phyloP scores from a whole-genome alignment of 495 filamentous ascomycete genomes.

The Neurospora sp. region DNA sequence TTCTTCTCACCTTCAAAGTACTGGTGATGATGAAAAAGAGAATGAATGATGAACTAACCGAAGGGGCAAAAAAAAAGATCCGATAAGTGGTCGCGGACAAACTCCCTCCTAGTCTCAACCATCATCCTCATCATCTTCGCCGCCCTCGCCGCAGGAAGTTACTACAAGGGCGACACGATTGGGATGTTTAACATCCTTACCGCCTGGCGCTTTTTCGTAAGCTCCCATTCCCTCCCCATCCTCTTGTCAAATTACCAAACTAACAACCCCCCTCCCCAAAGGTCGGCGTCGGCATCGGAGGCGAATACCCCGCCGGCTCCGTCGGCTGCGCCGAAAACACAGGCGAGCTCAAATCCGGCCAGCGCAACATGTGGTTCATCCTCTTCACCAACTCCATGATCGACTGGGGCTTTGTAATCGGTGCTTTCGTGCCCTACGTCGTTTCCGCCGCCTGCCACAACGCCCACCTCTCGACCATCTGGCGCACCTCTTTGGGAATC shows the following conservation, averaged over 20 bases:
- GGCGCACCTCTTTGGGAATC: slow-evolving; percentile 67
- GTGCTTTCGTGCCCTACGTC: slow-evolving; percentile 62
- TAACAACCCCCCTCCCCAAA: slow-evolving; percentile 6
- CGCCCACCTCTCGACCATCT: slow-evolving; percentile 59
- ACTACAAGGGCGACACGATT: slow-evolving; percentile 52
- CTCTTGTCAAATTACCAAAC: not conserved
- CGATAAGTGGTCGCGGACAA: slow-evolving; percentile 76
- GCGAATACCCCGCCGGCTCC: slow-evolving; percentile 85
- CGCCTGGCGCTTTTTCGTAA: slow-evolving; percentile 75
- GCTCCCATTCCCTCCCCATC: slow-evolving; percentile 40
- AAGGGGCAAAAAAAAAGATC: slow-evolving; percentile 20
- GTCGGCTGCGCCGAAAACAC: slow-evolving; percentile 78
- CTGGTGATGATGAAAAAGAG: not conserved
- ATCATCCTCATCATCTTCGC: slow-evolving; percentile 77
- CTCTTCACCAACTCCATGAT: slow-evolving; percentile 89
- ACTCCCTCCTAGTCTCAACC: slow-evolving; percentile 71
- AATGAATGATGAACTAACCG: not conserved
- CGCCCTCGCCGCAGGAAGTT: slow-evolving; percentile 65
- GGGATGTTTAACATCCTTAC: slow-evolving; percentile 76
- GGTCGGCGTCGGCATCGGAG: slow-evolving; percentile 48
- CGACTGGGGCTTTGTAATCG: slow-evolving; percentile 68
- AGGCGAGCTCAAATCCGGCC: slow-evolving; percentile 69
- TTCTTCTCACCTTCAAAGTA: not conserved
- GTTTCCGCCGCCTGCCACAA: slow-evolving; percentile 60
- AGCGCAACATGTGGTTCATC: slow-evolving; percentile 82